Evolutionary conservation across 106 monocot species (phyloP), one percentile per base, ranked within the genome.

Genomic region (Triglochin maritima): DNA sequence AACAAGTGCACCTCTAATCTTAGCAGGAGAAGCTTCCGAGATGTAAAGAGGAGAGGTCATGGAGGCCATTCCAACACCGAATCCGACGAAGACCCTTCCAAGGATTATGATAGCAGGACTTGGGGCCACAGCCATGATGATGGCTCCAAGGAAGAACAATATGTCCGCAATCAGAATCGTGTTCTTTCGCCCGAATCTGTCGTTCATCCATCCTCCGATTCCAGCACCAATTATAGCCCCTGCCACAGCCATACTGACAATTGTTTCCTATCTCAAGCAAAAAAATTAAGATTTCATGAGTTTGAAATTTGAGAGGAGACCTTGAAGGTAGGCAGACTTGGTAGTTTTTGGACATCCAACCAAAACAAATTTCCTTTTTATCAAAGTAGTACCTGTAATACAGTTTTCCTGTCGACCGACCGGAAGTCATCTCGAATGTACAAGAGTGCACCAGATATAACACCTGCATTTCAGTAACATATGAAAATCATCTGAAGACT

Each of bases 241-340:
- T 9, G 90, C 87, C 17, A 90, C 95, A 46, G 95, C 95, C 95
- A 87, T 95, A 68, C 95, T 95, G n/a, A 95, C 95, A 57, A 95
- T 95, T 5, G 85, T 95, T 80, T 95, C 95, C 90, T 95, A 66
- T 67, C 15, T 11, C 52, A 29, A 6, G 29, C 66, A 66, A 4
- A 66, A 12, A 66, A 51, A 10, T 48, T 49, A n/a, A n/a, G n/a
- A n/a, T n/a, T 50, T 49, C 6, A 65, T 65, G 16, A 17, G 14
- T 65, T 15, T 7, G 5, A 16, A 49, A 50, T 43, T 49, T 13
- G 60, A 8, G n/a, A n/a, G n/a, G n/a, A n/a, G n/a, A n/a, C n/a
- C n/a, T n/a, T n/a, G n/a, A n/a, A n/a, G n/a, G n/a, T n/a, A n/a
- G n/a, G n/a, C n/a, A n/a, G n/a, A n/a, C n/a, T n/a, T n/a, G n/a